Conservation (phyloP, 192 early-diverging fungal species). For the Gorgonomyces haynaldii region DNA sequence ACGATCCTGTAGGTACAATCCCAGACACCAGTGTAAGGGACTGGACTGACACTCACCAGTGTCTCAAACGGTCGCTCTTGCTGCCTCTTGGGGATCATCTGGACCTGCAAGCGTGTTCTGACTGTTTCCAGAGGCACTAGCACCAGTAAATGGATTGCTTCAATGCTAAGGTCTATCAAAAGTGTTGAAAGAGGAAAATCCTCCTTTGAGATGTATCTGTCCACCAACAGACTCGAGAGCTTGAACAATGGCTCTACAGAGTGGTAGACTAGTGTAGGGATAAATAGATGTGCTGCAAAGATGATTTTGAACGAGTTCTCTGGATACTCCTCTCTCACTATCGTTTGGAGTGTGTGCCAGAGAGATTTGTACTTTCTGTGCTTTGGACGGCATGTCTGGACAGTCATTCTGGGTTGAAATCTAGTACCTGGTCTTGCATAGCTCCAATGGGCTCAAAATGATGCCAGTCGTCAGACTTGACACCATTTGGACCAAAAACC, state of each 20-base stretch:
- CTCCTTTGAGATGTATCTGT: slow-evolving; percentile 43
- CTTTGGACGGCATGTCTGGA: slow-evolving; percentile 68
- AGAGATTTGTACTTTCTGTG: slow-evolving; percentile 78
- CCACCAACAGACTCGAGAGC: slow-evolving; percentile 54
- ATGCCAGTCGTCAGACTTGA: slow-evolving; percentile 67
- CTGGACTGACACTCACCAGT: slow-evolving; percentile 16
- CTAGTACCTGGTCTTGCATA: slow-evolving; percentile 66
- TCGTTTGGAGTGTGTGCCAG: slow-evolving; percentile 58
- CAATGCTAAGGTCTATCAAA: slow-evolving; percentile 44
- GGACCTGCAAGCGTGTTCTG: slow-evolving; percentile 70
- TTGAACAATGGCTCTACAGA: slow-evolving; percentile 60
- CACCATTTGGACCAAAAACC: slow-evolving; percentile 62
- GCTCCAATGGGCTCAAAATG: slow-evolving; percentile 76
- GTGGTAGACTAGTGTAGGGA: slow-evolving; percentile 74
- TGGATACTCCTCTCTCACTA: slow-evolving; percentile 63
- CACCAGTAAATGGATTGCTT: slow-evolving; percentile 58
- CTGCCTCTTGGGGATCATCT: slow-evolving; percentile 25
- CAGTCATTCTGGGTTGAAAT: slow-evolving; percentile 47
- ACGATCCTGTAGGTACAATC: slow-evolving; percentile 30
- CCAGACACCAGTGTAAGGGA: slow-evolving; percentile 36
- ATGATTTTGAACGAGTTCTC: slow-evolving; percentile 37
- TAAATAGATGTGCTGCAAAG: slow-evolving; percentile 60
- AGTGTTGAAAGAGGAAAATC: slow-evolving; percentile 12
- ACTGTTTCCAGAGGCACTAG: slow-evolving; percentile 81
- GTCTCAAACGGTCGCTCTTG: slow-evolving; percentile 20